A percentile compares a stretch with the other conserved stretches of the same genome.
These are phyloP conservation scores for Teratosphaeria epicoccoides DNA, from an alignment of 2,329 filamentous ascomycete genomes.

Conservation along the genomic window DNA sequence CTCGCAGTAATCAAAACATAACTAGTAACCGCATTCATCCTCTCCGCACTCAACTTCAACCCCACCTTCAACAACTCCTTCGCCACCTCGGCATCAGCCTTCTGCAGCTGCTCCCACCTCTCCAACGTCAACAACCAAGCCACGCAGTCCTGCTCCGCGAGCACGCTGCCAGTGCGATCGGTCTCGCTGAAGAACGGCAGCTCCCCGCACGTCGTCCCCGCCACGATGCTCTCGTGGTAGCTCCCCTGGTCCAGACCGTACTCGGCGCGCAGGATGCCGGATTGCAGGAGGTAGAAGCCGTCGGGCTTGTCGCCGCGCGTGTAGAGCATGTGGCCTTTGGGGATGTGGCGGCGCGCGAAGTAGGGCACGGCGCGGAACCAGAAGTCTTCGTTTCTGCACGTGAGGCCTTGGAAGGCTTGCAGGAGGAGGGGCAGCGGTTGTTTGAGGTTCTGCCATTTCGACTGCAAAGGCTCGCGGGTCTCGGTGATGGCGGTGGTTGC, in stretches of 20 bases:
- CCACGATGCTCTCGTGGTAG: constrained; percentile 84
- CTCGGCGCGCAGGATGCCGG: constrained; percentile 78
- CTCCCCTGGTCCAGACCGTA: constrained; percentile 84
- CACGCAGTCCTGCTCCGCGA: constrained; percentile 59
- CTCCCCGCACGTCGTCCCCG: constrained; percentile 90
- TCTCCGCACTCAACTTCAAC: constrained; percentile 88
- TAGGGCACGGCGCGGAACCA: constrained; percentile 75
- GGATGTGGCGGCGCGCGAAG: constrained; percentile 59
- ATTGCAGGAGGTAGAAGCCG: constrained; percentile 84
- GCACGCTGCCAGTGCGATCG: constrained; percentile 71
- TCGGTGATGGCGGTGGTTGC: constrained; percentile 66
- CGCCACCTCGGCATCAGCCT: constrained; percentile 63
- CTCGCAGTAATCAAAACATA: constrained; percentile 34
- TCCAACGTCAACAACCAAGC: constrained; percentile 69
- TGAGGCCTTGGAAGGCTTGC: constrained; percentile 88
- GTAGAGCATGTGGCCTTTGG: constrained; percentile 64
- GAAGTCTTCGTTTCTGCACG: constrained; percentile 80
- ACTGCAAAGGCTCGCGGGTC: constrained; percentile 35
- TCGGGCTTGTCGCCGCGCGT: constrained; percentile 61
- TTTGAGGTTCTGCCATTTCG: constrained; percentile 74
- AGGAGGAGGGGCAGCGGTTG: constrained; percentile 86
- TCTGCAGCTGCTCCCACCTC: constrained; percentile 63
- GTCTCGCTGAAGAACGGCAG: constrained; percentile 94
- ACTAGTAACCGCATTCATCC: constrained; percentile 62
- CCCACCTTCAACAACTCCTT: constrained; percentile 74